Evolutionary conservation across 176 grass and related monocot genomes (phyloP), one percentile per base, ranked within the genome.

Genomic region (Oryza brachyantha): DNA sequence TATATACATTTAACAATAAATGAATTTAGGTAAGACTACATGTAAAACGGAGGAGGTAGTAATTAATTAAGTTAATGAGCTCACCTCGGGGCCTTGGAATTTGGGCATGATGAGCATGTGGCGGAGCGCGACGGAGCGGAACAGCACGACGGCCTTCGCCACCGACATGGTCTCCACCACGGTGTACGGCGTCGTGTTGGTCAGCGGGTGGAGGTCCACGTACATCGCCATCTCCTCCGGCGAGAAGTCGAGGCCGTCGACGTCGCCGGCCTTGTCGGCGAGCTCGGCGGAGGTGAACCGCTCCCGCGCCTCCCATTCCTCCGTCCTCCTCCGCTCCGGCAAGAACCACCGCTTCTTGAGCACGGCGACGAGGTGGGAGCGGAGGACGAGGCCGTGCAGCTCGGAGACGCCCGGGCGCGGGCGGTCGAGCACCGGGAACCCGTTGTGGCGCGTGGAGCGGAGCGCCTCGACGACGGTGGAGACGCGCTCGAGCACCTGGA

Each of bases 111-210:
- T 93, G 27, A 94, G 90, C 87, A 98, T 83, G 89, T 98, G 96
- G 1, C 96, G 85, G 4, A 98, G 90, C 52, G 75, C 96, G 72
- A 87, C 84, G 9, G 80, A 80, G 19, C 96, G 89, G 64, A 98
- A 98, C 13, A 98, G 88, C 60, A 98, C 92, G 34, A 98, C 79
- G 16, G 96, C 96, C 90, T 98, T 98, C 54, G 96, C 96, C 1
- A 90, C 86, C 0, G 96, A 98, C 92, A 98, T 98, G 83, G 87
- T 98, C 82, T 98, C 96, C 3, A 98, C 96, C n/a, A 98, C 96
- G 43, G 96, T 94, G 84, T 94, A 98, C 0, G 92, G 92, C 64
- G 92, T 98, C n/a, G 89, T 98, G 86, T 98, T 98, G 54, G 80
- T 90, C 71, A 98, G 85, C 0, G 87, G 96, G 45, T 94, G 92